Percentiles rank a stretch among this genome's conserved stretches.
Evolutionary conservation across 768 basidiomycete species (phyloP).

Genomic region (Tricholoma sp.): DNA sequence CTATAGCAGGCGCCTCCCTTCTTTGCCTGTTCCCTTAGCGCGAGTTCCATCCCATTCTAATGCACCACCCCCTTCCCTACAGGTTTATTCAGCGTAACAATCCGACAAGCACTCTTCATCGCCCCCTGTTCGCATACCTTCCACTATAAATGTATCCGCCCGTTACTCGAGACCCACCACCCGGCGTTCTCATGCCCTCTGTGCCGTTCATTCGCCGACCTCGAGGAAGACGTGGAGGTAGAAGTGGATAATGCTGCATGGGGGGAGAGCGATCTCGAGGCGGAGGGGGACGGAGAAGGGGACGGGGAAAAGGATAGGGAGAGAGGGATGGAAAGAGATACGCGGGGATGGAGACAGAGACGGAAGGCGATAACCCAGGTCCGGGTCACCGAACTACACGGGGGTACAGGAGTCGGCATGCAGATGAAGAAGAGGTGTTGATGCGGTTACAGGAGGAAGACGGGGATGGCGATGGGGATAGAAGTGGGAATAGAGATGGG

Average conservation of each 20-base stretch:
- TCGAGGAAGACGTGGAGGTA: constrained; percentile 90
- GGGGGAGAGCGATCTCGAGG: constrained; percentile 8
- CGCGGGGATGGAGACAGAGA: no score
- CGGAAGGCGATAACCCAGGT: no score
- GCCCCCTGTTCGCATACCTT: no score
- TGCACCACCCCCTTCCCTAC: not conserved
- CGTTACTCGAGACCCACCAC: constrained; percentile 82
- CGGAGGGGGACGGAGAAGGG: no score
- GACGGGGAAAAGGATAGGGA: constrained; percentile 2
- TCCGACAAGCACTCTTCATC: no score
- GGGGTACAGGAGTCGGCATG: no score
- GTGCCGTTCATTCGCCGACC: constrained; percentile 90
- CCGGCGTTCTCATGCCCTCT: constrained; percentile 94
- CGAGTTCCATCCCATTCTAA: not conserved
- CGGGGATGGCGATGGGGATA: not conserved
- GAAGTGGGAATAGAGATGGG: not conserved
- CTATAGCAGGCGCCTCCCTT: no score
- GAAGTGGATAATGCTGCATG: constrained; percentile 26
- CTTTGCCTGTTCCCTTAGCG: no score
- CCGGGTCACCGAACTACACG: not conserved
- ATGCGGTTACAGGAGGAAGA: constrained; percentile 1
- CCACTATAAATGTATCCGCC: constrained; percentile 96
- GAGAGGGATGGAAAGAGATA: constrained; percentile 7
- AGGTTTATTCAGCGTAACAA: no score
- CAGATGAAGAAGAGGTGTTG: no score